Evolutionary conservation across 441 rosid species (phyloP).

Genomic region (Adansonia rubrostipa): DNA sequence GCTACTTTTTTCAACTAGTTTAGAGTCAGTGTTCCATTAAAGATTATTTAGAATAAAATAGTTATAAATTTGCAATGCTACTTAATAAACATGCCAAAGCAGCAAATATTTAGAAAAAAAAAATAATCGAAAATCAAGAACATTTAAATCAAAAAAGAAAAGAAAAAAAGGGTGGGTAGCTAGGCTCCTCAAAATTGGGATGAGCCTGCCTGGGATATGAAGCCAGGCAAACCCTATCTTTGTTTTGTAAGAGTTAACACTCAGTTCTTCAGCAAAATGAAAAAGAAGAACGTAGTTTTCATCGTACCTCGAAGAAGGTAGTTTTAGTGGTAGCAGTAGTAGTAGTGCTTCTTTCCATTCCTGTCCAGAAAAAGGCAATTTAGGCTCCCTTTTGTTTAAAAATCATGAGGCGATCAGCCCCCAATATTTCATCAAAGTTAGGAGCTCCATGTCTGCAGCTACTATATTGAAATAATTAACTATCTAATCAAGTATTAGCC

Average conservation of each 20-base stretch:
- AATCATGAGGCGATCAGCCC: constrained; percentile 40
- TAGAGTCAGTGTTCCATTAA: no score
- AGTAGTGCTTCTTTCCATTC: not conserved
- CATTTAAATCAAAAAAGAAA: not conserved
- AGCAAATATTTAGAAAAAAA: not conserved
- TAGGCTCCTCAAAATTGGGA: not conserved
- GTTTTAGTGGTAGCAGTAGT: no score
- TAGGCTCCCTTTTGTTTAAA: constrained; percentile 30
- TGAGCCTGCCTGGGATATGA: not conserved
- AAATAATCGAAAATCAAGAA: not conserved
- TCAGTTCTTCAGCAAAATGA: not conserved
- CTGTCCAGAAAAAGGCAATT: constrained; percentile 29
- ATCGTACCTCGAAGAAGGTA: constrained; percentile 27
- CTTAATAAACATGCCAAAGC: no score
- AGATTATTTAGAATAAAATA: no score
- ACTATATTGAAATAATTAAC: constrained; percentile 11
- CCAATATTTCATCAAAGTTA: constrained; percentile 41
- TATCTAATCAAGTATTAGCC: constrained; percentile 16
- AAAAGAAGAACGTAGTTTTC: constrained; percentile 1
- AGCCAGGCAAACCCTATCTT: not conserved
- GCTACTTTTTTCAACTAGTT: not conserved
- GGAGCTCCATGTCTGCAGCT: constrained; percentile 35
- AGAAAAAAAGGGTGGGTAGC: no score
- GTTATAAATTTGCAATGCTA: no score
- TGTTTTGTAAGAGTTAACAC: not conserved